phyloP scores from a whole-genome alignment of 306 rosid species.

The Vicia sativa region DNA sequence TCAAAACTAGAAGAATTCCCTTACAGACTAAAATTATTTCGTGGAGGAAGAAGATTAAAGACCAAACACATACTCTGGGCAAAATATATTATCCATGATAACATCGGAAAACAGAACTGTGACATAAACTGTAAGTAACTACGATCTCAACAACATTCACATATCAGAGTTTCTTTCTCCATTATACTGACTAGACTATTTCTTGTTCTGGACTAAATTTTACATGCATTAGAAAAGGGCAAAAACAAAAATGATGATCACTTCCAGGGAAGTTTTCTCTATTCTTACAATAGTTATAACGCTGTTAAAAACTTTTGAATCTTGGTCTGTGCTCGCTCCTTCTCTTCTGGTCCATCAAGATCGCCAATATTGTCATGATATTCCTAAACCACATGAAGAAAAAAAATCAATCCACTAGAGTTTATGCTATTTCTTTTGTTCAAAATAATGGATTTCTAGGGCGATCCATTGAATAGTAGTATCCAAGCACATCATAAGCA shows the following conservation, averaged over 20 bases:
- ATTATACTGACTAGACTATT: slow-evolving; percentile 32
- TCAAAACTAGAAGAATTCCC: not conserved
- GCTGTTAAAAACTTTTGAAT: slow-evolving; percentile 80
- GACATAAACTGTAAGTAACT: not conserved
- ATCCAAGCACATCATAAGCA: slow-evolving; percentile 11
- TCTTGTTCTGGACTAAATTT: slow-evolving; percentile 20
- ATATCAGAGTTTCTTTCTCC: slow-evolving; percentile 32
- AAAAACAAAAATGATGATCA: not conserved
- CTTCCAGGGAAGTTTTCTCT: slow-evolving; percentile 23
- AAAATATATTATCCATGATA: slow-evolving; percentile 13
- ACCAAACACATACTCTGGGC: not conserved
- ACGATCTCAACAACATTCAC: slow-evolving; percentile 35
- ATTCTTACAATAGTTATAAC: slow-evolving; percentile 42
- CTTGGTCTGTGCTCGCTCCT: slow-evolving; percentile 83
- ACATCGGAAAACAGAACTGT: not conserved
- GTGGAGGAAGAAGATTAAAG: slow-evolving; percentile 1
- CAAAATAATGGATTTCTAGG: not conserved
- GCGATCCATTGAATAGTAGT: slow-evolving; percentile 1
- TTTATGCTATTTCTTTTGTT: slow-evolving; percentile 2
- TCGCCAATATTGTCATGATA: slow-evolving; percentile 92
- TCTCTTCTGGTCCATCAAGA: slow-evolving; percentile 90
- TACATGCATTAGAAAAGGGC: slow-evolving; percentile 15
- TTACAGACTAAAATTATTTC: not conserved
- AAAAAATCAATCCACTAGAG: slow-evolving; percentile 21
- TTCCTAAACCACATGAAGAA: slow-evolving; percentile 52